Percentiles rank a stretch among this genome's conserved stretches.
Evolutionary conservation across 768 basidiomycete species (phyloP).

Genomic region (Xerocomellus chrysenteron): DNA sequence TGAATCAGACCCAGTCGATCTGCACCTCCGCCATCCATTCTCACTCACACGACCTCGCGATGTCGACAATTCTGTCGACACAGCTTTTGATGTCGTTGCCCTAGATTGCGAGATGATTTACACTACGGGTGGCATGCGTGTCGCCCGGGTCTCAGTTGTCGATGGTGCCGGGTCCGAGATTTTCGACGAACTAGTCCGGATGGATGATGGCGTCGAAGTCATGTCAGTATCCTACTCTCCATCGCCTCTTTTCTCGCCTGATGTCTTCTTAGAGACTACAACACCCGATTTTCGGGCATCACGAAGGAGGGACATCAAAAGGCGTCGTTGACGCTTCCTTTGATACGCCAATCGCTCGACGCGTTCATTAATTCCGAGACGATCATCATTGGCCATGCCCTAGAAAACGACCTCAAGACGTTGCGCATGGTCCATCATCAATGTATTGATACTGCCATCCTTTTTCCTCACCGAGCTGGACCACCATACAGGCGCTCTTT

Average conservation of each 20-base stretch:
- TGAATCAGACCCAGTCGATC: constrained; percentile 59
- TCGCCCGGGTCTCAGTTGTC: constrained; percentile 88
- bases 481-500: constrained; percentile 75
- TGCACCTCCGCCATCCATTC: constrained; percentile 79
- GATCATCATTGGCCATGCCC: constrained; percentile 84
- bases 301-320: constrained; percentile 53
- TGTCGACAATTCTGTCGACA: constrained; percentile 20
- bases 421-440: constrained; percentile 82
- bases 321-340: constrained; percentile 65
- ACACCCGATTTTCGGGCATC: constrained; percentile 88
- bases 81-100: constrained; percentile 73
- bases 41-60: constrained; percentile 40
- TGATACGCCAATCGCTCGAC: constrained; percentile 68
- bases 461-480: constrained; percentile 86
- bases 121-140: constrained; percentile 87
- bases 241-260: background rate
- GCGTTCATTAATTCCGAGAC: constrained; percentile 74
- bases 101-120: constrained; percentile 98
- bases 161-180: constrained; percentile 71
- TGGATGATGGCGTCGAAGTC: constrained; percentile 78
- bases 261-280: constrained; percentile 66
- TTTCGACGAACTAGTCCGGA: constrained; percentile 78
- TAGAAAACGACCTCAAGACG: constrained; percentile 94
- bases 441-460: constrained; percentile 82
- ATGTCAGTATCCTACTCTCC: constrained; percentile 49